These are phyloP conservation scores for Cicer chorassanicum DNA, from an alignment of 306 rosid genomes.

Conservation along the genomic window DNA sequence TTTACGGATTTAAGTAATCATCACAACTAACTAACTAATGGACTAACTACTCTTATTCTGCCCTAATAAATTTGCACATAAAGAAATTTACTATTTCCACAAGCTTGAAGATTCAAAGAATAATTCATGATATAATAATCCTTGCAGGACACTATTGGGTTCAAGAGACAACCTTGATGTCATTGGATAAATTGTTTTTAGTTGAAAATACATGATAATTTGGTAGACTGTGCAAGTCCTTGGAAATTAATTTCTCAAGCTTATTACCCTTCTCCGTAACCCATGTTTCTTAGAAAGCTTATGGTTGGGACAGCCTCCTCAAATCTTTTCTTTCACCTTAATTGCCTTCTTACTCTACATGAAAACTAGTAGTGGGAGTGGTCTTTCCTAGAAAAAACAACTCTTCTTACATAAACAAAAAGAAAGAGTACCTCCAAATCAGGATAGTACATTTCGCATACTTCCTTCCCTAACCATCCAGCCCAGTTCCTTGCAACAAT, in stretches of 20 bases:
- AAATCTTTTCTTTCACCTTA: neutral
- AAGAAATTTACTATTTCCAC: neutral
- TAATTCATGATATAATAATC: neutral
- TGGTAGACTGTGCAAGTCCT: no score
- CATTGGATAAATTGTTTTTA: neutral
- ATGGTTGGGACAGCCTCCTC: neutral
- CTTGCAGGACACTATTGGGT: neutral
- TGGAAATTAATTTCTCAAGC: no score
- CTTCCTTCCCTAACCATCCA: no score
- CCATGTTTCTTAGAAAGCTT: no score
- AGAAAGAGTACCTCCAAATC: no score
- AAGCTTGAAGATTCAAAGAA: neutral
- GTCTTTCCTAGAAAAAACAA: slow-evolving; percentile 20
- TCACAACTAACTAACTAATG: neutral
- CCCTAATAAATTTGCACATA: neutral
- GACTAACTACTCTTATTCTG: neutral
- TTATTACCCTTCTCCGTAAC: no score
- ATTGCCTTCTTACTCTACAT: slow-evolving; percentile 10
- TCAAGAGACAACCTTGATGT: neutral
- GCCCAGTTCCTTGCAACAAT: no score
- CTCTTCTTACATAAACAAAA: no score
- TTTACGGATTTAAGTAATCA: neutral
- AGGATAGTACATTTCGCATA: no score
- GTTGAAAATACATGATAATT: neutral
- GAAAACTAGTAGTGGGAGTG: slow-evolving; percentile 9